Evolutionary conservation across 768 basidiomycete genomes (phyloP), one percentile per base, ranked within the genome.

Genomic region (Suillus clintonianus): DNA sequence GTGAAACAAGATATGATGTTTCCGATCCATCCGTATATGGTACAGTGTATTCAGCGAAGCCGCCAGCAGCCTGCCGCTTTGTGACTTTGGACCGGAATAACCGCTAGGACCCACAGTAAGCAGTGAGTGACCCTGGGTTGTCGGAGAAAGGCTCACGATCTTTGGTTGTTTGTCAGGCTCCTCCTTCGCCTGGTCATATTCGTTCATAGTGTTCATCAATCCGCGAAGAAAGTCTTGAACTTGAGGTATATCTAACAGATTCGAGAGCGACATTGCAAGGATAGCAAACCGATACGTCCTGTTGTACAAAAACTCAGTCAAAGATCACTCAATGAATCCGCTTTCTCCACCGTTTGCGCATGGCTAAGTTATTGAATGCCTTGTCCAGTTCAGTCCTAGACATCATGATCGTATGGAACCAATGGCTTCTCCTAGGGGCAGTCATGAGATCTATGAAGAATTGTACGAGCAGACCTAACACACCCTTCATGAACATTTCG

Each of bases 341-440:
- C 24, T 22, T 15, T 34, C 69, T 83, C 60, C 62, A 92, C 92
- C 92, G 84, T 76, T 87, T 91, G 81, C 86, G 89, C 88, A 94
- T 94, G 22, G 84, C 85, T 8, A 75, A 74, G 71, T 91, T 92
- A 68, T 81, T 87, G 74, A 95, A 95, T 61, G 85, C 85, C 57
- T 81, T 85, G 62, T 92, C 89, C 4, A 95, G 85, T 60, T 94
- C 94, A 19, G 79, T 69, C 55, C 85, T 85, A 61, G 89, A 87
- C 69, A 95, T 85, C 71, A 91, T 83, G 68, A 95, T 88, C 14
- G 94, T 95, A 73, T 94, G 91, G 70, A 92, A 92, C 93, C 93
- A 94, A 72, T 93, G 89, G 66, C 87, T 88, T 61, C 87, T 88
- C 60, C 93, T 94, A 71, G 32, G 34, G 37, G 10, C 3, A 45